Evolutionary conservation across 352 stramenopile species (phyloP), one percentile per base, ranked within the genome.

Genomic region (Blastocystis sp.): DNA sequence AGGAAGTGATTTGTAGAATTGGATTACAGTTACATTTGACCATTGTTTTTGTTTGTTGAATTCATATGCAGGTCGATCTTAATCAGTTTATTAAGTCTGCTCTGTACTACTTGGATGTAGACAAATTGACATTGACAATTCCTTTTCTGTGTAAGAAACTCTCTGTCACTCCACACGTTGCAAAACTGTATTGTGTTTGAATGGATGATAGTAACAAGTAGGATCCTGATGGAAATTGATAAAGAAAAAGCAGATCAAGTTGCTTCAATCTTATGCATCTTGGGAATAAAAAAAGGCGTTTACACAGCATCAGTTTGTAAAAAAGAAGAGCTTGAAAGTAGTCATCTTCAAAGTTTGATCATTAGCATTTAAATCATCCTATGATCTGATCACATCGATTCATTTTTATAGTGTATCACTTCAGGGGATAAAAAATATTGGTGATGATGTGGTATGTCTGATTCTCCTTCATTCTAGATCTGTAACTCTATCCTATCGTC

Each of bases 391-490:
- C 3, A 54, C 73, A 37, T 85, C 73, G 5, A 37, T 85, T 68
- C 73, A 85, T 45, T 66, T 69, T 53, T 85, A 85, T 30, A 68
- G 47, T 68, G 30, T 85, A n/a, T 66, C 73, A 16, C 50, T 41
- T 2, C 53, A 13, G 11, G 20, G 13, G n/a, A 34, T 47, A 30
- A 34, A 50, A 39, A 50, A 30, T 24, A 68, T 85, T 50, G 34
- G 26, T 13, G 73, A 85, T 43, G 73, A 53, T n/a, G 73, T 85
- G 18, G 5, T 47, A 1, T 68, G 45, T 3, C 4, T 43, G 11
- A 6, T 56, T 20, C 8, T 20, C 6, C 1, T 85, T 24, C 53
- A 11, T 26, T 54, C 0, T 66, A 85, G 73, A 85, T 85, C 24
- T 54, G 50, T 30, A 85, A 65, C 56, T 85, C 73, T 5, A 85